Base-by-base conservation (phyloP, 257 asterid genomes). In the Capsicum rhomboideum region DNA sequence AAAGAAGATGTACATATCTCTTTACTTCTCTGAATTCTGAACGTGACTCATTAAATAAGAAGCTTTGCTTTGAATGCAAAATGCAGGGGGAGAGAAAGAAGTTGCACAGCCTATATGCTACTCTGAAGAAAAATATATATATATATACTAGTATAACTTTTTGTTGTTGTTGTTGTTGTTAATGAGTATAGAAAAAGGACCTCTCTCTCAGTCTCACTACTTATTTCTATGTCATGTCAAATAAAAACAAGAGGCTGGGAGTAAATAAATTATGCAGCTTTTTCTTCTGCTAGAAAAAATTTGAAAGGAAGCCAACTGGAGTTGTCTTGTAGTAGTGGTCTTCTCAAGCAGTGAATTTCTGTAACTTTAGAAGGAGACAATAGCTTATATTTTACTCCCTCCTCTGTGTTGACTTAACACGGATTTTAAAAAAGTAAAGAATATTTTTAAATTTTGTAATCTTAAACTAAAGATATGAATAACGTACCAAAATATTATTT, bases 151-250 rank as follows among this genome's bases (percentile, higher is more conserved):
- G 7, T 40, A 6, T 52, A 29, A 64, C 37, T 61, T 64, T 64
- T 20, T 55, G 44, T 40, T 40, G 44, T 6, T 40, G 44, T 67
- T 67, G 2, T 69, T 26, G 53, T 34, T 78, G 44, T 82, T 53
- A 53, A 61, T 55, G 26, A 31, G 50, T 14, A 49, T 82, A 69
- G 61, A 49, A 77, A 53, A 69, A 31, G 59, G 83, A 83, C 82
- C 54, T 21, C 37, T 63, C 31, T 83, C 84, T 86, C 16, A 85
- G 31, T 72, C 78, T 42, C 83, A 46, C 64, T 40, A 66, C 84
- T 64, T 88, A 77, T 81, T 85, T 85, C 78, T 71, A 21, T 81
- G 87, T 88, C 87, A 80, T 74, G 84, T 87, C 88, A 72, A 61
- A 83, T 53, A 79, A 85, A 87, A 85, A 85, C 85, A 74, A 80